Percentiles rank a stretch among this genome's conserved stretches.
Evolutionary conservation across 345 rosid species (phyloP).

Genomic region (Angophora floribunda): DNA sequence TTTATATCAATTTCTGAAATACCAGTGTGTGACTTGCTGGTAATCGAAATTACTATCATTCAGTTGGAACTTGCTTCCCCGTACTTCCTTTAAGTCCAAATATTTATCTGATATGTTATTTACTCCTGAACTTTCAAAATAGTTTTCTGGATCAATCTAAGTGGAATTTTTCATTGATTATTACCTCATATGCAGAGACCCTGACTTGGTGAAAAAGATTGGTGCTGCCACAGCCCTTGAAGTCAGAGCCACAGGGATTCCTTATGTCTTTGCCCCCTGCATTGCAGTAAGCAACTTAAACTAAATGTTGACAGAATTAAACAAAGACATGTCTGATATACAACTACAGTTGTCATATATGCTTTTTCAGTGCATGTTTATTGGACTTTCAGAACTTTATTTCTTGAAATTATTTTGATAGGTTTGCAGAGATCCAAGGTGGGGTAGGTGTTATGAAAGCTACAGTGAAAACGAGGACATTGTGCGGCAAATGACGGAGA

Average conservation of each 20-base stretch:
- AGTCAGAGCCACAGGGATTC: constrained; percentile 96
- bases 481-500: constrained; percentile 78
- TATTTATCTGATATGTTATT: neutral
- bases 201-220: constrained; percentile 73
- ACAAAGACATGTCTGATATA: neutral
- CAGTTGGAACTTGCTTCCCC: neutral
- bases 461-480: constrained; percentile 79
- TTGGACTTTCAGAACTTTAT: neutral
- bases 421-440: constrained; percentile 99
- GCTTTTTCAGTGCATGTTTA: neutral
- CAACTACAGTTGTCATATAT: neutral
- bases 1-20: neutral
- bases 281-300: constrained; percentile 51
- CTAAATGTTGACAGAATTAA: neutral
- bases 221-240: constrained; percentile 98
- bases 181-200: constrained; percentile 46
- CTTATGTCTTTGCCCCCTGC: constrained; percentile 91
- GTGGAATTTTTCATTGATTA: neutral
- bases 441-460: constrained; percentile 99
- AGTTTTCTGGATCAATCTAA: neutral
- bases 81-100: neutral
- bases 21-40: neutral
- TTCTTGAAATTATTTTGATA: constrained; percentile 5
- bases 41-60: neutral
- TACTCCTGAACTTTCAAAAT: neutral